Evolutionary conservation across 169 alveolate species (phyloP).

Genomic region (Plasmodium blacklocki): DNA sequence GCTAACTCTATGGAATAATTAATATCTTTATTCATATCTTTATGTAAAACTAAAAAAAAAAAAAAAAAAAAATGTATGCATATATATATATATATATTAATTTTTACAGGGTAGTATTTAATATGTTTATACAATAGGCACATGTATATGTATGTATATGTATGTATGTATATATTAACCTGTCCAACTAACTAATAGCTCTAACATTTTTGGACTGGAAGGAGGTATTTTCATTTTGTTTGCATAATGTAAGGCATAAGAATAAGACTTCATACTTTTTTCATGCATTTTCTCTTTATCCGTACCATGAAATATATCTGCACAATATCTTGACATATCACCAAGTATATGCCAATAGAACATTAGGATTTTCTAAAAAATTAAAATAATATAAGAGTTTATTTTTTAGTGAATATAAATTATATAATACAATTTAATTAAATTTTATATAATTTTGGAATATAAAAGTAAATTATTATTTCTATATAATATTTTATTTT

Average conservation of each 20-base stretch:
- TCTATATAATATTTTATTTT: neutral
- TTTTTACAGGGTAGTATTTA: neutral
- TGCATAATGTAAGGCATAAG: conserved; percentile 60
- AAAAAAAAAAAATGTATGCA: conserved; percentile 3
- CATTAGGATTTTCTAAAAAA: conserved; percentile 62
- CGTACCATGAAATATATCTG: conserved; percentile 38
- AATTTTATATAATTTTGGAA: too few relatives aligned
- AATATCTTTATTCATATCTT: conserved; percentile 55
- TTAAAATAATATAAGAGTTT: neutral
- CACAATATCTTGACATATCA: conserved; percentile 69
- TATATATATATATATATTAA: neutral
- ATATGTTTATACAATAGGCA: neutral
- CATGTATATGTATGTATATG: neutral
- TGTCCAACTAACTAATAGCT: conserved; percentile 68
- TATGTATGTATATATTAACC: conserved; percentile 27
- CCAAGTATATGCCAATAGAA: conserved; percentile 75
- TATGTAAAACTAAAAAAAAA: conserved; percentile 43
- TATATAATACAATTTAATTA: too few relatives aligned
- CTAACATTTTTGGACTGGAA: conserved; percentile 65
- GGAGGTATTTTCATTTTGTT: conserved; percentile 67
- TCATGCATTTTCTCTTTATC: conserved; percentile 56
- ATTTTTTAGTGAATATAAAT: too few relatives aligned
- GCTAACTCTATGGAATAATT: conserved; percentile 71
- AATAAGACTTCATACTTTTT: conserved; percentile 68
- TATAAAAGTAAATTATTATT: too few relatives aligned